A percentile compares a stretch with the other conserved stretches of the same genome.
Evolutionary conservation across 2,329 filamentous ascomycete genomes (phyloP).

Genomic region (Acephala macrosclerotiorum): DNA sequence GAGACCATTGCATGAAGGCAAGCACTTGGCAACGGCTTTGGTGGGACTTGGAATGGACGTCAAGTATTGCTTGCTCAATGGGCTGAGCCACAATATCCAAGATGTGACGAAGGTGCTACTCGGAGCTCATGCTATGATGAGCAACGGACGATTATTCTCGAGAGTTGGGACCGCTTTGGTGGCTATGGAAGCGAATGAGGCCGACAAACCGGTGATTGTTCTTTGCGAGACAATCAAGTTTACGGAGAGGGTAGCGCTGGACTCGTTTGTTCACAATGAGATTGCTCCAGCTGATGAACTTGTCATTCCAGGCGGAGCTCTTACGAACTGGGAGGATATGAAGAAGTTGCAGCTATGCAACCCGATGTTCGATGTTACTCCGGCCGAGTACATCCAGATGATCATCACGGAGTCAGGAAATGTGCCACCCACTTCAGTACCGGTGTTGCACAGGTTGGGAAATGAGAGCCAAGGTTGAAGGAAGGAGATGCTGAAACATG

Average conservation of each 20-base stretch:
- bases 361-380: conserved; percentile 92
- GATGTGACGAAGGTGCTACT: conserved; percentile 72
- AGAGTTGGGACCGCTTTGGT: conserved; percentile 87
- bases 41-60: conserved; percentile 74
- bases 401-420: conserved; percentile 92
- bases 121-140: conserved; percentile 93
- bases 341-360: conserved; percentile 69
- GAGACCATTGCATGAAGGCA: conserved; percentile 73
- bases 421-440: conserved; percentile 85
- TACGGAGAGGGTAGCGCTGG: conserved; percentile 85
- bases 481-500: conserved; percentile 1
- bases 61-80: conserved; percentile 82
- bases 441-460: conserved; percentile 71
- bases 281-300: conserved; percentile 79
- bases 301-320: conserved; percentile 44
- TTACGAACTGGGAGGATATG: conserved; percentile 64
- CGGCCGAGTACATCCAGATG: conserved; percentile 84
- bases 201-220: conserved; percentile 82
- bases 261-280: conserved; percentile 95
- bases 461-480: conserved; percentile 44
- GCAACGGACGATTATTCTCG: conserved; percentile 90
- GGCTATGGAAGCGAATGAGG: conserved; percentile 80
- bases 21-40: conserved; percentile 75
- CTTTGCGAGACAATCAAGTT: conserved; percentile 97
- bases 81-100: conserved; percentile 76